These are phyloP conservation scores for Salvia sclarea DNA, from an alignment of 305 asterid species.

Conservation along the genomic window DNA sequence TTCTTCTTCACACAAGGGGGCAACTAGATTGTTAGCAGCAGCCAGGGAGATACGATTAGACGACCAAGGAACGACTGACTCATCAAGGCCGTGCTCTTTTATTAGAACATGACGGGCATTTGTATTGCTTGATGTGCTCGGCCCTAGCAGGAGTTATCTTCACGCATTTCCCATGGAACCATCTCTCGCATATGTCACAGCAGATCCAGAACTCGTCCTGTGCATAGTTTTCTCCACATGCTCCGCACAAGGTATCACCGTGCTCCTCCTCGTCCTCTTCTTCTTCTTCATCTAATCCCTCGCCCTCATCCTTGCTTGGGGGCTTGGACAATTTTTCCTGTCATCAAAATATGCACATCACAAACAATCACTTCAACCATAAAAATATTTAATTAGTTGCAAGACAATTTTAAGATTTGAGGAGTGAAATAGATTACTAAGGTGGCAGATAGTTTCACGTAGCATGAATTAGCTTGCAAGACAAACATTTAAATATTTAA, in stretches of 20 bases:
- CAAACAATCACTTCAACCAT: background rate
- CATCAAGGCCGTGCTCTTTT: conserved; percentile 52
- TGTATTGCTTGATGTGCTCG: conserved; percentile 67
- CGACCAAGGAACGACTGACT: too few species aligned
- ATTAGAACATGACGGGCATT: conserved; percentile 55
- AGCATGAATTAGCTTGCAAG: background rate
- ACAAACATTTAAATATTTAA: background rate
- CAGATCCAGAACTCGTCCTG: conserved; percentile 59
- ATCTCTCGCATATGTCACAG: conserved; percentile 60
- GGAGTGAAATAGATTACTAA: too few species aligned
- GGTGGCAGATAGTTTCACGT: too few species aligned
- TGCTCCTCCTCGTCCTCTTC: conserved; percentile 58
- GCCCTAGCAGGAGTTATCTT: conserved; percentile 68
- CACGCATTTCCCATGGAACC: conserved; percentile 67
- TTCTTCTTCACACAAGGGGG: conserved; percentile 7
- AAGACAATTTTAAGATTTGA: too few species aligned
- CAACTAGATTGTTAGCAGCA: conserved; percentile 27
- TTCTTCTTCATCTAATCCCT: conserved; percentile 50
- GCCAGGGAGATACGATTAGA: conserved; percentile 29
- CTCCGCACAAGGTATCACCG: conserved; percentile 58
- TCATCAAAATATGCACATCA: conserved; percentile 1
- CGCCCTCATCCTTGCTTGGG: conserved; percentile 41
- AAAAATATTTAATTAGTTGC: too few species aligned
- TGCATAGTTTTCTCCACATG: conserved; percentile 57
- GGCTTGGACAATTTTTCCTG: conserved; percentile 44